These are phyloP conservation scores for Pulicaria dysenterica DNA, from an alignment of 129 eudicot species.

Conservation along the genomic window DNA sequence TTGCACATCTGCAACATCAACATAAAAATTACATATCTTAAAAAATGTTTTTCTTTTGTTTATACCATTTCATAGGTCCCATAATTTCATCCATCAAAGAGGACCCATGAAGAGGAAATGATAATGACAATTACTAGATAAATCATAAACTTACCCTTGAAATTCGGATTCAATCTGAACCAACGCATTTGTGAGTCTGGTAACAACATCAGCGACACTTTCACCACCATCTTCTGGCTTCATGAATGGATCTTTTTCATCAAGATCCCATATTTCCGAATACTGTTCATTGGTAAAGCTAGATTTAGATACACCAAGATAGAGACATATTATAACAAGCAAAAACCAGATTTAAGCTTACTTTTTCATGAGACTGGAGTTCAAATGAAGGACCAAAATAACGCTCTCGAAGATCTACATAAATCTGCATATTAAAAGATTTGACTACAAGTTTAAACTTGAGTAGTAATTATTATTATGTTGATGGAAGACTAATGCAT, in stretches of 20 bases:
- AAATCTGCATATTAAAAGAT: constrained; percentile 39
- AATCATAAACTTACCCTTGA: constrained; percentile 52
- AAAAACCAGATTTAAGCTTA: constrained; percentile 35
- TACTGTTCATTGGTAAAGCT: constrained; percentile 43
- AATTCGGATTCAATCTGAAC: constrained; percentile 60
- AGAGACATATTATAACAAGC: constrained; percentile 2
- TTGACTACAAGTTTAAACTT: constrained; percentile 6
- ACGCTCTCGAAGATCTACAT: constrained; percentile 79
- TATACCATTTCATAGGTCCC: neutral
- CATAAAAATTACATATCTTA: neutral
- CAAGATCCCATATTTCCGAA: constrained; percentile 87
- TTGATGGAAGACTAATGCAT: neutral
- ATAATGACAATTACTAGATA: neutral
- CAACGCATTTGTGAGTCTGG: constrained; percentile 80
- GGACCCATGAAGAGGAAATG: neutral
- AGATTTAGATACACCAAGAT: constrained; percentile 17
- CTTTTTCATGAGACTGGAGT: constrained; percentile 87
- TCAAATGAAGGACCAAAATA: constrained; percentile 87
- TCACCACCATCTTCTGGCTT: constrained; percentile 92
- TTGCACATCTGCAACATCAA: constrained; percentile 59
- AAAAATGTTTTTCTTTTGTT: neutral
- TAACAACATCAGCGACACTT: constrained; percentile 92
- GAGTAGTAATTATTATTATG: neutral
- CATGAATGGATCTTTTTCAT: constrained; percentile 82
- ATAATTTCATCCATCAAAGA: neutral